phyloP scores from a whole-genome alignment of 106 monocot genomes.

The Platanthera guangdongensis region DNA sequence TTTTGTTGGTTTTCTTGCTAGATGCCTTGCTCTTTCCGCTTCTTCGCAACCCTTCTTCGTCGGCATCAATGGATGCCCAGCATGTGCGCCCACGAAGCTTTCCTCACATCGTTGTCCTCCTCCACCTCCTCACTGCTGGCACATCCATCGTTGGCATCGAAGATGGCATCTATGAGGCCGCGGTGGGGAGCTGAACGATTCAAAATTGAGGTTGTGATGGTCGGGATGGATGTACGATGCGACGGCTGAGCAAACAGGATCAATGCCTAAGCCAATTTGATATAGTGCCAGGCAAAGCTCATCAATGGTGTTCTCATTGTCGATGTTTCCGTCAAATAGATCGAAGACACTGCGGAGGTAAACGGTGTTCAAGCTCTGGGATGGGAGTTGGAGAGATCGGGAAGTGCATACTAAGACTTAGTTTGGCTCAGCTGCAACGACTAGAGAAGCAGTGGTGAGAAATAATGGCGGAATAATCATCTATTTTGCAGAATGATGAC shows the following conservation, averaged over 20 bases:
- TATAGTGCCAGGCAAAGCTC: conserved; percentile 8
- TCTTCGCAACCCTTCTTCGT: too few relatives aligned
- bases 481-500: too few relatives aligned
- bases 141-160: conserved; percentile 7
- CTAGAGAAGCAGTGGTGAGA: too few relatives aligned
- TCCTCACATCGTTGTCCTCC: conserved; percentile 32
- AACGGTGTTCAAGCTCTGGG: conserved; percentile 43
- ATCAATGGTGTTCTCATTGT: conserved; percentile 8
- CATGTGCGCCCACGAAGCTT: conserved; percentile 26
- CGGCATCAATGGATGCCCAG: too few relatives aligned
- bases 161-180: conserved; percentile 3
- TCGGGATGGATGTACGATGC: conserved; percentile 16
- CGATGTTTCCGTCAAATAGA: conserved; percentile 56
- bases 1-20: too few relatives aligned
- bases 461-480: too few relatives aligned
- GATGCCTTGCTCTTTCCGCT: too few relatives aligned
- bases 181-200: conserved; percentile 16
- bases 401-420: not conserved
- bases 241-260: conserved; percentile 2
- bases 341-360: conserved; percentile 62
- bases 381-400: conserved; percentile 54
- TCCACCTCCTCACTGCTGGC: not conserved
- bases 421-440: too few relatives aligned
- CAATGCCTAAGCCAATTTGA: conserved; percentile 17
- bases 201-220: conserved; percentile 14